phyloP scores from a whole-genome alignment of 257 asterid genomes.

The Primulina huaijiensis region DNA sequence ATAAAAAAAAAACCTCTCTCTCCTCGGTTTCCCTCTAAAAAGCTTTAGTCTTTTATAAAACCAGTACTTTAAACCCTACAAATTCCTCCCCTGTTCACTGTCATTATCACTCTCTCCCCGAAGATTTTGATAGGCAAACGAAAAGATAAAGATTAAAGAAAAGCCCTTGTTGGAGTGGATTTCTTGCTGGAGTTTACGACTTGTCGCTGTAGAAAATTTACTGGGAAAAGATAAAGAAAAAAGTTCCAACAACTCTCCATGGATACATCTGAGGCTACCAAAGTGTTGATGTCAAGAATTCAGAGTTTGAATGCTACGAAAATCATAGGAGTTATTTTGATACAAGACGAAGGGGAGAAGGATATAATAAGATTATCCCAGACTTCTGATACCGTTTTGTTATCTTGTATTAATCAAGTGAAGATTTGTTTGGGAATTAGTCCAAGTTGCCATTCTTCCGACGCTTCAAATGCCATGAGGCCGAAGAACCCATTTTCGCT shows the following conservation, averaged over 20 bases:
- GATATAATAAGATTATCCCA: background rate
- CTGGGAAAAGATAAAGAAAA: too few species aligned
- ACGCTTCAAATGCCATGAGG: conserved; percentile 24
- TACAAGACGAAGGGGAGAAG: background rate
- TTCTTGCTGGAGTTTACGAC: background rate
- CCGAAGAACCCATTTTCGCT: conserved; percentile 38
- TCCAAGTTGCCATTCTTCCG: background rate
- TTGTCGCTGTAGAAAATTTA: background rate
- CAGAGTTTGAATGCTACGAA: background rate
- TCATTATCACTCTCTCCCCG: background rate
- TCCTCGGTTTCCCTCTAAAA: background rate
- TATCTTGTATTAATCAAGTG: conserved; percentile 9
- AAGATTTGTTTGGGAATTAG: background rate
- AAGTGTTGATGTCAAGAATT: background rate
- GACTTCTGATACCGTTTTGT: background rate
- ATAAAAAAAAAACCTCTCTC: too few species aligned
- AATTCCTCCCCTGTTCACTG: background rate
- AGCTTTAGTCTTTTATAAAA: background rate
- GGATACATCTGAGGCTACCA: background rate
- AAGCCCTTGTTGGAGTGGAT: background rate
- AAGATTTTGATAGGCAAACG: background rate
- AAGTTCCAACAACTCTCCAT: background rate
- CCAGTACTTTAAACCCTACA: background rate
- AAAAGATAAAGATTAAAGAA: background rate
- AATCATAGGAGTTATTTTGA: background rate